Evolutionary conservation across 2,329 filamentous ascomycete genomes (phyloP), one percentile per base, ranked within the genome.

Genomic region (Scopulariopsis brevicaulis): DNA sequence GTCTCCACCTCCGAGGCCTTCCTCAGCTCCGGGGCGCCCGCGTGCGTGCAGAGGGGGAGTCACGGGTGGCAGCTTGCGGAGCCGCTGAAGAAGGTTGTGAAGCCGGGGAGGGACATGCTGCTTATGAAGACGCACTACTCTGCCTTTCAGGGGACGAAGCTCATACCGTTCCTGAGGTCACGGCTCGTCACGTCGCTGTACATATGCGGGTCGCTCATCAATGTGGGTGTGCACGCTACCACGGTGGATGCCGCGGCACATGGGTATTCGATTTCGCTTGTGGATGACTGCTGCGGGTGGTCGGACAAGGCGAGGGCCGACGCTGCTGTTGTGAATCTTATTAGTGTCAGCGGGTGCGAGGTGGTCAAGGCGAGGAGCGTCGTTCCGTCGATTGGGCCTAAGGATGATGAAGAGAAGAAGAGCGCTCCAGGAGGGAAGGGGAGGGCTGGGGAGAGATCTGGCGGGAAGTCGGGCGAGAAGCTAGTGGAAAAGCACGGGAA

Each of bases 261-360:
- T 69, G 94, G 92, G 4, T 85, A 96, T 65, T 78, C 83, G n/a
- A 90, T 96, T 65, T 94, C 88, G 5, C 76, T 97, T 14, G 76
- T 97, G 46, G 86, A 94, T 56, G 91, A 97, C 68, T 96, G 92
- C 69, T 83, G 96, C 58, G 92, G 91, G 12, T 96, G 86, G 66
- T 83, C 89, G 53, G 84, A 77, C 64, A 81, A 84, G 59, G 70
- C 75, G 20, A 83, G 90, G 51, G 90, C 96, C 64, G 75, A 82
- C 52, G 77, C 82, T 62, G 87, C 92, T 0, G 75, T 95, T 63
- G 78, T 80, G 56, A 82, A 84, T 58, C 85, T 96, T 68, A 77
- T 82, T 2, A 83, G 90, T 50, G 81, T 89, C 56, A 87, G 92
- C 60, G 90, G 88, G 34, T 90, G 88, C 53, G 81, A 84, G 53